Percentiles rank a stretch among this genome's conserved stretches.
Evolutionary conservation across 257 asterid genomes (phyloP).

Genomic region (Cinchona pubescens): DNA sequence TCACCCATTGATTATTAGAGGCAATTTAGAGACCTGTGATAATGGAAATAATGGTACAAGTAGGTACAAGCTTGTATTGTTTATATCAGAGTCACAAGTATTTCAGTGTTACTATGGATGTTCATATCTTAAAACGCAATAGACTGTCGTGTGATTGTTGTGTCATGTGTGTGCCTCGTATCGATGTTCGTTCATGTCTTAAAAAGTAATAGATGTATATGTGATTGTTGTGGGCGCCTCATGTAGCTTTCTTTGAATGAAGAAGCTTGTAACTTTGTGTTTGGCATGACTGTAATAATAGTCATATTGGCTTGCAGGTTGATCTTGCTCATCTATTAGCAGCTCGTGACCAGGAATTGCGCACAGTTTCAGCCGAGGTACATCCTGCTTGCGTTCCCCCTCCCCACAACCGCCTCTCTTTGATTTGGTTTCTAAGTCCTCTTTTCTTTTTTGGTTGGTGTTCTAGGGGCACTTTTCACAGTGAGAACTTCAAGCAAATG

Average conservation of each 20-base stretch:
- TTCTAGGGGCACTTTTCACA: neutral
- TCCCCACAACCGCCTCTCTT: neutral
- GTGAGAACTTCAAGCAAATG: neutral
- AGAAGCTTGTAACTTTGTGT: neutral
- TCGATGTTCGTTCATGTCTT: neutral
- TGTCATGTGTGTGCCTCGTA: too few relatives aligned
- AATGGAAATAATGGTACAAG: neutral
- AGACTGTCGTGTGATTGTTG: too few relatives aligned
- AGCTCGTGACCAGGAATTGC: constrained; percentile 94
- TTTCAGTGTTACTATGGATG: neutral
- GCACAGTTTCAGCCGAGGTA: constrained; percentile 96
- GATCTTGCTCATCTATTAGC: constrained; percentile 95
- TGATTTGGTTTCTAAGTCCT: neutral
- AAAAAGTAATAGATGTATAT: neutral
- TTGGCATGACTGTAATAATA: neutral
- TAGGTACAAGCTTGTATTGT: neutral
- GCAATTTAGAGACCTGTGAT: neutral
- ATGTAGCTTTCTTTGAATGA: neutral
- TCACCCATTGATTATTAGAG: neutral
- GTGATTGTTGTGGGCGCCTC: neutral
- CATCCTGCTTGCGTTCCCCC: neutral
- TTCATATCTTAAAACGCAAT: too few relatives aligned
- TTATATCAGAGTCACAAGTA: neutral
- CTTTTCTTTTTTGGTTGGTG: neutral
- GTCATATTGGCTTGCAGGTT: constrained; percentile 54